Percentiles rank a stretch among this genome's conserved stretches.
These are phyloP conservation scores for Yarrowia osloensis DNA, from an alignment of 805 yeast species.

Conservation along the genomic window DNA sequence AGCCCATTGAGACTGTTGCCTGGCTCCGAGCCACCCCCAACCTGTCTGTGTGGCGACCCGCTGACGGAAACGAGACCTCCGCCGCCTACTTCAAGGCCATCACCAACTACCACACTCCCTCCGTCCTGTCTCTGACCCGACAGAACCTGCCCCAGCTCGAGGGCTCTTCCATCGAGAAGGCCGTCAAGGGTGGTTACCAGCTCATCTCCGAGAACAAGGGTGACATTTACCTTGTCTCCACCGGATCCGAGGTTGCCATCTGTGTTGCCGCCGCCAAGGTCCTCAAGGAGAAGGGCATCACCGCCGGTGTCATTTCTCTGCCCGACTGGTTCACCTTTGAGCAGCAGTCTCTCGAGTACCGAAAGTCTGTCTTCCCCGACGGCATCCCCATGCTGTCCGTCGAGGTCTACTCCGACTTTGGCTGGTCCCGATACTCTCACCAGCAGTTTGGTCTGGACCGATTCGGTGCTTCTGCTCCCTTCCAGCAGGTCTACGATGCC, in stretches of 20 bases:
- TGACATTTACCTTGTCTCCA: conserved; percentile 75
- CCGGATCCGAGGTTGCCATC: conserved; percentile 92
- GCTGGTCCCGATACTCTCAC: conserved; percentile 95
- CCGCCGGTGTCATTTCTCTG: conserved; percentile 82
- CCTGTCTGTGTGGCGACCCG: conserved; percentile 51
- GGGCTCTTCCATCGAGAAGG: conserved; percentile 89
- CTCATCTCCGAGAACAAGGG: conserved; percentile 59
- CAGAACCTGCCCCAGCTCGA: conserved; percentile 86
- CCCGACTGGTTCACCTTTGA: conserved; percentile 94
- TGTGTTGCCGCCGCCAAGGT: conserved; percentile 80
- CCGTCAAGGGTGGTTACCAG: conserved; percentile 92
- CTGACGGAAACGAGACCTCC: conserved; percentile 52
- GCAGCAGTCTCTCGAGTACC: conserved; percentile 76
- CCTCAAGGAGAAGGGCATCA: conserved; percentile 63
- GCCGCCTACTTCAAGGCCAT: conserved; percentile 61
- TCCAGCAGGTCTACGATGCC: conserved; percentile 73
- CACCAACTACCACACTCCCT: conserved; percentile 59
- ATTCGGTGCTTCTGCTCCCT: conserved; percentile 97
- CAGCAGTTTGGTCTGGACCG: conserved; percentile 93
- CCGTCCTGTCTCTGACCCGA: conserved; percentile 71
- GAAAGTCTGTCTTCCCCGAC: conserved; percentile 86
- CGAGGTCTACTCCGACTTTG: conserved; percentile 87
- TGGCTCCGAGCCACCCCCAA: conserved; percentile 55
- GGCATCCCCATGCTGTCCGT: conserved; percentile 90
- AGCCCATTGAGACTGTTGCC: conserved; percentile 53